phyloP scores from a whole-genome alignment of 768 basidiomycete species.

The Leucosporidium yakuticum region DNA sequence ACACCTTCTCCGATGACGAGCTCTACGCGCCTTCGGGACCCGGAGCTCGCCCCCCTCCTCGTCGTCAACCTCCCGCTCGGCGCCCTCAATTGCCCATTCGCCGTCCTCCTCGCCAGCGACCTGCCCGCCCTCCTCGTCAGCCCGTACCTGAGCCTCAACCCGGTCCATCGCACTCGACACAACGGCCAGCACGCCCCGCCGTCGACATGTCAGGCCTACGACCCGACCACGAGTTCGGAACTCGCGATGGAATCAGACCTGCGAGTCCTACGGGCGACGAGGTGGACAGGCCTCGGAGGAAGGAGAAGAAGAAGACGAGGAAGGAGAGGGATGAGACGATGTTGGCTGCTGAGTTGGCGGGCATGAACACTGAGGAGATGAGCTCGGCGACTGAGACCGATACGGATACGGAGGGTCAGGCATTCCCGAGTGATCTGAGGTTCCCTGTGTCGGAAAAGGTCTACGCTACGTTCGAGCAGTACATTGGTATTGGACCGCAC shows the following conservation, averaged over 20 bases:
- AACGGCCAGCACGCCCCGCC: neutral
- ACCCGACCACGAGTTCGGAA: neutral
- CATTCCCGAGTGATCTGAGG: neutral
- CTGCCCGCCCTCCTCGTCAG: neutral
- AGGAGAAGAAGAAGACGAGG: neutral
- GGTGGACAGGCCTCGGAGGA: neutral
- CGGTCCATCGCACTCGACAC: neutral
- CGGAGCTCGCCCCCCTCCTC: neutral
- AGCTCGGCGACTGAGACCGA: neutral
- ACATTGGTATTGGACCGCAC: neutral
- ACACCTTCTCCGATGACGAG: neutral
- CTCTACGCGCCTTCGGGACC: no score
- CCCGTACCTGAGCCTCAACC: neutral
- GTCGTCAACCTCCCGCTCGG: neutral
- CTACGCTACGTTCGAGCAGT: constrained; percentile 6
- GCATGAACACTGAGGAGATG: neutral
- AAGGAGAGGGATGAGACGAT: neutral
- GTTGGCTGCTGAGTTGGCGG: neutral
- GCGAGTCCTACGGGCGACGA: neutral
- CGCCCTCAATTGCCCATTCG: neutral
- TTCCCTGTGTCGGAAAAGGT: neutral
- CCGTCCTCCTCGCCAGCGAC: neutral
- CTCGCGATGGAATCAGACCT: no score
- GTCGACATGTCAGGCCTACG: neutral
- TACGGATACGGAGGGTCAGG: neutral